phyloP scores from a whole-genome alignment of 2,329 filamentous ascomycete genomes.

The Aquanectria penicillioides region DNA sequence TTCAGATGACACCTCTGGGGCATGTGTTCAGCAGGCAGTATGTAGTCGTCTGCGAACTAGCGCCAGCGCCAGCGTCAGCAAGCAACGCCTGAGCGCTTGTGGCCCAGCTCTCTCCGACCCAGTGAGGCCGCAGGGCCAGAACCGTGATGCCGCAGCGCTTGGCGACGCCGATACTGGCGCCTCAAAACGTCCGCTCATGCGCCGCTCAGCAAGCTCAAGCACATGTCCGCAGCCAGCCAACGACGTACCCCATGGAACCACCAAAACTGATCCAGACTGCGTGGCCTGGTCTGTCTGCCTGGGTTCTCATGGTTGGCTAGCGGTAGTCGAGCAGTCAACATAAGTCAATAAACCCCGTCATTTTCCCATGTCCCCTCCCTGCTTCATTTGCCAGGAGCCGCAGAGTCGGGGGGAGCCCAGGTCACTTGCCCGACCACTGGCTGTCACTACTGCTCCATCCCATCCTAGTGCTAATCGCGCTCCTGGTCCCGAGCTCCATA shows the following conservation, averaged over 20 bases:
- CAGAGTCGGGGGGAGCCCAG: constrained; percentile 27
- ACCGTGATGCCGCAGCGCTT: constrained; percentile 36
- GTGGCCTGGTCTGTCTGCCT: background rate
- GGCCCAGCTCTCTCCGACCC: constrained; percentile 20
- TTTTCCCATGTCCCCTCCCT: constrained; percentile 32
- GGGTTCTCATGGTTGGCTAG: constrained; percentile 27
- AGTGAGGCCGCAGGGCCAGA: constrained; percentile 33
- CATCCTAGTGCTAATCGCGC: constrained; percentile 13
- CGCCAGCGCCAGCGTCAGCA: constrained; percentile 4
- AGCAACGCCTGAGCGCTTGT: constrained; percentile 19
- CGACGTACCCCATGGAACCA: constrained; percentile 3
- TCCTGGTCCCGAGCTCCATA: no score
- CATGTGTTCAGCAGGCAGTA: background rate
- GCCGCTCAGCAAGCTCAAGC: constrained; percentile 8
- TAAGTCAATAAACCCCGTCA: constrained; percentile 31
- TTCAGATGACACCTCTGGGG: no score
- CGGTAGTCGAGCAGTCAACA: constrained; percentile 20
- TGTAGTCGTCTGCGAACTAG: background rate
- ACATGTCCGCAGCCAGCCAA: constrained; percentile 24
- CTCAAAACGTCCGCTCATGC: background rate
- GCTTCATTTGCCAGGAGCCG: constrained; percentile 39
- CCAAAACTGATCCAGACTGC: constrained; percentile 17
- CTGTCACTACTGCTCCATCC: constrained; percentile 24
- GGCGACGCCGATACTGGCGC: constrained; percentile 23
- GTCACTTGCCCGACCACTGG: constrained; percentile 26